A percentile compares a stretch with the other conserved stretches of the same genome.
These are phyloP conservation scores for Xylariales sp. DNA, from an alignment of 2,329 filamentous ascomycete genomes.

Conservation along the genomic window DNA sequence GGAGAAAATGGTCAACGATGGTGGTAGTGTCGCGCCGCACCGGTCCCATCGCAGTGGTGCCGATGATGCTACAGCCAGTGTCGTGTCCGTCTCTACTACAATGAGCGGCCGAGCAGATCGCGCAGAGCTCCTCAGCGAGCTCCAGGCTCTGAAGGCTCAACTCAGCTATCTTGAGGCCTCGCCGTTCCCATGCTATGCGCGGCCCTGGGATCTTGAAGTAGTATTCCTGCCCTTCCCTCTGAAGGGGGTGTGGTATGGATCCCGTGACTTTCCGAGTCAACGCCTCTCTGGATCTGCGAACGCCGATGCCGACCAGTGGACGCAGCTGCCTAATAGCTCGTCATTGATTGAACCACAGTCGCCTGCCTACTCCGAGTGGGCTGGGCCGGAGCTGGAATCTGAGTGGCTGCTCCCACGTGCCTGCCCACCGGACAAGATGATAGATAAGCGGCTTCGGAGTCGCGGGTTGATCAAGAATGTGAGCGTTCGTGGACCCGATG, in stretches of 20 bases:
- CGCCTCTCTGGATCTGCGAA: conserved; percentile 22
- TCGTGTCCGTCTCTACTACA: conserved; percentile 42
- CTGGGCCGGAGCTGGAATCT: conserved; percentile 37
- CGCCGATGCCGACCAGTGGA: conserved; percentile 46
- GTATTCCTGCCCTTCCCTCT: conserved; percentile 69
- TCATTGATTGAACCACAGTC: conserved; percentile 42
- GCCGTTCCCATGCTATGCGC: conserved; percentile 53
- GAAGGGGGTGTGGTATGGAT: conserved; percentile 50
- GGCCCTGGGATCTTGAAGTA: conserved; percentile 72
- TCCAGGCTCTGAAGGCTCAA: conserved; percentile 46
- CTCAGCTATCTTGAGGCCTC: conserved; percentile 52
- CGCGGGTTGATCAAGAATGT: conserved; percentile 66
- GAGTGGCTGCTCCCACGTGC: conserved; percentile 67
- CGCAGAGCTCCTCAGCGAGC: conserved; percentile 44
- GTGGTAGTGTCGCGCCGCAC: conserved; percentile 31
- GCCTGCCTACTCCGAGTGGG: conserved; percentile 44
- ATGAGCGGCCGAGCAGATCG: conserved; percentile 33
- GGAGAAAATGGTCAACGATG: conserved; percentile 49
- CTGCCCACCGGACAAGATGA: conserved; percentile 56
- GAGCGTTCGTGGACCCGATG: conserved; percentile 57
- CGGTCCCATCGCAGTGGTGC: conserved; percentile 28
- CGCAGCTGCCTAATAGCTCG: conserved; percentile 45
- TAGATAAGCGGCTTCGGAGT: conserved; percentile 70
- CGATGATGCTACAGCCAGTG: conserved; percentile 41
- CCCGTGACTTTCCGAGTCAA: conserved; percentile 40